A percentile compares a stretch with the other conserved stretches of the same genome.
Conservation (phyloP, 345 rosid species). For the Nephelium lappaceum region DNA sequence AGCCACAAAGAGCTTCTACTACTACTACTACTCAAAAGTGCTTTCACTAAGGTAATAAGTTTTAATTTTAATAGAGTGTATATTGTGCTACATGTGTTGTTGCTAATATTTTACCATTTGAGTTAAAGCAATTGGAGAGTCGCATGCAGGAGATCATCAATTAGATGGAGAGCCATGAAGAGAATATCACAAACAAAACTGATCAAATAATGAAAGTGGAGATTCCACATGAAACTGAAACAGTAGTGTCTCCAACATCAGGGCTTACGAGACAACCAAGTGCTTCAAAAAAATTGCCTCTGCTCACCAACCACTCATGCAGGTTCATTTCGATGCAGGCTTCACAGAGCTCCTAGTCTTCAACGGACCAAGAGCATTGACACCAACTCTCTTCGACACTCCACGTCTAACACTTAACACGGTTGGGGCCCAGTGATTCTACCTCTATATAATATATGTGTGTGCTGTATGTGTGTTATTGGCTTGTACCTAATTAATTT, state of each 20-base stretch:
- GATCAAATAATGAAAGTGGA: conserved; percentile 39
- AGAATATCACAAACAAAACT: conserved; percentile 18
- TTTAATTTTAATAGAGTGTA: neutral
- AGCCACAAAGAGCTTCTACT: neutral
- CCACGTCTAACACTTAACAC: conserved; percentile 18
- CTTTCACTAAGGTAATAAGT: neutral
- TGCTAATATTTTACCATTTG: too few relatives aligned
- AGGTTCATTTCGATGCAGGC: conserved; percentile 66
- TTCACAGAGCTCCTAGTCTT: conserved; percentile 50
- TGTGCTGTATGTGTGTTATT: neutral
- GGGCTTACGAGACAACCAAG: conserved; percentile 58
- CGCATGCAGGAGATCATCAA: neutral
- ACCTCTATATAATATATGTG: neutral
- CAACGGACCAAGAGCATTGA: conserved; percentile 65
- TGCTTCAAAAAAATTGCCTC: conserved; percentile 57
- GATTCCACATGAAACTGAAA: conserved; percentile 29
- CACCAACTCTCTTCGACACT: conserved; percentile 26
- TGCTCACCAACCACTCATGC: conserved; percentile 81
- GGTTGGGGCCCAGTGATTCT: conserved; percentile 14
- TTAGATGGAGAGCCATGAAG: conserved; percentile 35
- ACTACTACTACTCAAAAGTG: neutral
- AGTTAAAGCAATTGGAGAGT: neutral
- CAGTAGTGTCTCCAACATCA: conserved; percentile 12
- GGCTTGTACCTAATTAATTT: neutral
- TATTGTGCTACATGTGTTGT: neutral